phyloP scores from a whole-genome alignment of 257 asterid species.

The Ajuga chamaepitys region DNA sequence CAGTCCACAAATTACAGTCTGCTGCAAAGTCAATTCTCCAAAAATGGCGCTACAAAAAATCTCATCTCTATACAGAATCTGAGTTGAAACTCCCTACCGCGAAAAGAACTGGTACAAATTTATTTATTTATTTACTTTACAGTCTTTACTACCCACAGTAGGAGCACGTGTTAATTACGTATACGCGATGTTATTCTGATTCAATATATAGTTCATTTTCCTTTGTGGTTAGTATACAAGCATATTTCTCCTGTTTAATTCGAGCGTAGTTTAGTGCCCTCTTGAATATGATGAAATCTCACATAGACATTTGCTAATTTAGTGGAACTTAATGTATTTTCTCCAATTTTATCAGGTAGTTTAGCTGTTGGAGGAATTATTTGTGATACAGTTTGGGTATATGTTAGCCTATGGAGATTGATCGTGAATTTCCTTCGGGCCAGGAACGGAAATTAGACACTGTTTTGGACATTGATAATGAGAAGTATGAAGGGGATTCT shows the following conservation, averaged over 20 bases:
- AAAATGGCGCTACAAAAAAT: too few relatives aligned
- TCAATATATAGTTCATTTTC: too few relatives aligned
- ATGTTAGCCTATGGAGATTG: conserved; percentile 23
- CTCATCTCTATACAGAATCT: too few relatives aligned
- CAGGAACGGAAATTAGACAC: background rate
- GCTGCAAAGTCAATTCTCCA: too few relatives aligned
- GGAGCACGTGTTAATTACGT: too few relatives aligned
- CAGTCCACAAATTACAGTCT: too few relatives aligned
- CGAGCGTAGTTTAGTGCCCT: background rate
- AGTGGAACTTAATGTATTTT: background rate
- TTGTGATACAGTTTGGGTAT: background rate
- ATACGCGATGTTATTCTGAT: too few relatives aligned
- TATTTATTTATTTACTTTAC: too few relatives aligned
- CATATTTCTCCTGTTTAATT: background rate
- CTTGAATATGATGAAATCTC: background rate
- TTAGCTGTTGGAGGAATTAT: background rate
- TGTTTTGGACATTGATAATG: background rate
- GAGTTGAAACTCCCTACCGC: too few relatives aligned
- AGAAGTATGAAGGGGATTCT: background rate
- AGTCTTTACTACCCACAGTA: too few relatives aligned
- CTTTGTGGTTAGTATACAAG: background rate
- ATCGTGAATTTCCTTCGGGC: conserved; percentile 19
- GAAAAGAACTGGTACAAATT: too few relatives aligned
- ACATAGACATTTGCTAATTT: background rate
- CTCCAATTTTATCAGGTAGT: conserved; percentile 3